Base-by-base conservation (phyloP, 169 alveolate genomes). In the Plasmodium gonderi region DNA sequence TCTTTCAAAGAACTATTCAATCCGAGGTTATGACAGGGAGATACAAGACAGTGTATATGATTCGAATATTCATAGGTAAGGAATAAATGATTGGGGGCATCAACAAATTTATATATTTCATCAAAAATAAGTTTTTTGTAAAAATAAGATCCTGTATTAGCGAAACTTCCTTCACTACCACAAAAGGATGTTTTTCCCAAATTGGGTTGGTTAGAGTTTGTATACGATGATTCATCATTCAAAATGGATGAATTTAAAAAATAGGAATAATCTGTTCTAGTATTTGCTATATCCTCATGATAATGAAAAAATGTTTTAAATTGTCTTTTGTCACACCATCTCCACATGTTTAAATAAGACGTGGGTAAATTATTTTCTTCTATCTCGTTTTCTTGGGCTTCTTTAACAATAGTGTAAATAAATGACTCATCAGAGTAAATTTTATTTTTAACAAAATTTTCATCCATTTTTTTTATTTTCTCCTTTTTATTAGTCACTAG, bases 291-390 rank as follows among this genome's bases (percentile, higher is more conserved):
- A 38, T 49, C 82, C 5, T 83, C 78, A 72, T 83, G 11, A 36
- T 83, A 83, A 72, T 83, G 92, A 83, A 83, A 83, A 51, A 83
- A 83, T 0, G 92, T 45, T 83, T 83, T 83, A 64, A 75, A 87
- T 54, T 87, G 93, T 60, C 93, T 74, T 75, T 87, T 87, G 68
- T 87, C 87, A 87, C 93, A 87, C 93, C 93, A 87, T 2, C 93
- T 75, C 93, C 93, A 87, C 72, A 87, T 87, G 33, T 87, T 74
- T 47, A 87, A 26, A 26, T 54, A 87, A 20, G 93, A 87, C 7
- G 69, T 74, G 7, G 93, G 93, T 0, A 87, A 42, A 65, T 87
- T 75, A 38, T 64, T 7, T 36, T n/a, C 72, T 2, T n/a, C 65
- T 0, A 74, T 26, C 8, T 75, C 89, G 26, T 45, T 75, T 33